Evolutionary conservation across 2,329 filamentous ascomycete species (phyloP).

Genomic region (Beauveria bassiana): DNA sequence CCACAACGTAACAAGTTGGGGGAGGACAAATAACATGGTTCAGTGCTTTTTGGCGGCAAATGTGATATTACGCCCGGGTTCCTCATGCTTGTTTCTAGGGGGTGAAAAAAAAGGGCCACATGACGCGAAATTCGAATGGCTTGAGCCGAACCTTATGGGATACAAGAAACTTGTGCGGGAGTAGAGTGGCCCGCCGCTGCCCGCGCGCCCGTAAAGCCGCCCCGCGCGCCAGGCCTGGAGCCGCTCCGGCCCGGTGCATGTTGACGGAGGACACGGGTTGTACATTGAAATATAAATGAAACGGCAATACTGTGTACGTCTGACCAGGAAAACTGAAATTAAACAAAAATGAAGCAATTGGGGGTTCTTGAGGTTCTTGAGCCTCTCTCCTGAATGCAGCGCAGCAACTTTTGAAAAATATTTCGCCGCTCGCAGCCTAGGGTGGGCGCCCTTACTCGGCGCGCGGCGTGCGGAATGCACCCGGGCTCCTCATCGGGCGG

Average conservation of each 20-base stretch:
- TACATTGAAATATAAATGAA: too few relatives aligned
- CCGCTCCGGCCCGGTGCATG: slow-evolving; percentile 5
- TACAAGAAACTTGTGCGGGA: not conserved
- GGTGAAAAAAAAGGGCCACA: not conserved
- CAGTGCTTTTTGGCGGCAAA: not conserved
- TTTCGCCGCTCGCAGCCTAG: not conserved
- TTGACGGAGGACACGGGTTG: not conserved
- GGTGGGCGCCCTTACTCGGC: not conserved
- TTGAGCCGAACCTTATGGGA: not conserved
- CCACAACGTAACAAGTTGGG: not conserved
- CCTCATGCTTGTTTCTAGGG: not conserved
- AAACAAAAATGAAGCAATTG: too few relatives aligned
- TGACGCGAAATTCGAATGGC: not conserved
- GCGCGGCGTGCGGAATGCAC: not conserved
- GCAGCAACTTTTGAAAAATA: not conserved
- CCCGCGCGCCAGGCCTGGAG: not conserved
- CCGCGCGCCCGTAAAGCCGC: slow-evolving; percentile 3
- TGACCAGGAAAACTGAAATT: too few relatives aligned
- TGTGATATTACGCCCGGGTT: not conserved
- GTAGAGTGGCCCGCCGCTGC: slow-evolving; percentile 4
- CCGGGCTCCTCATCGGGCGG: too few relatives aligned
- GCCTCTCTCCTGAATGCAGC: too few relatives aligned
- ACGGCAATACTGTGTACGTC: too few relatives aligned
- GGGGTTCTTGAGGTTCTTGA: too few relatives aligned
- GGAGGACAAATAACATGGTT: not conserved